Percentiles rank a stretch among this genome's conserved stretches.
phyloP scores from a whole-genome alignment of 78 protist genomes.

The Corallochytrium limacisporum region DNA sequence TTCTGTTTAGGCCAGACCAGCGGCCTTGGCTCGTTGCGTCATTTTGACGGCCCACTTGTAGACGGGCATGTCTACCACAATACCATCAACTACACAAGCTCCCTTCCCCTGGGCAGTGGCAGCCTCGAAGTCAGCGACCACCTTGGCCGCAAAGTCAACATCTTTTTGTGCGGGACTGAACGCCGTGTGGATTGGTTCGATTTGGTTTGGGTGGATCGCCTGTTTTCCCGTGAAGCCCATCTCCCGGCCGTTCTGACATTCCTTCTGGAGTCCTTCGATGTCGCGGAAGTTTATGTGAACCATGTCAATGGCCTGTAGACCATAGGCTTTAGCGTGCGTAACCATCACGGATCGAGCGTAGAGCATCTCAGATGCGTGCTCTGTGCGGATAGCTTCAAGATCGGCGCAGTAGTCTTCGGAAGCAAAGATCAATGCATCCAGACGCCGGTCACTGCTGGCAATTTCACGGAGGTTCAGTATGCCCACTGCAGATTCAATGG shows the following conservation, averaged over 20 bases:
- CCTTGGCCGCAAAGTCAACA: not conserved
- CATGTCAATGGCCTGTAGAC: conserved; percentile 4
- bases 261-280: not conserved
- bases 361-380: not conserved
- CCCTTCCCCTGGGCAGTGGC: too few species aligned
- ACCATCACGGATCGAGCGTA: not conserved
- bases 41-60: too few species aligned
- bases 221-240: conserved; percentile 8
- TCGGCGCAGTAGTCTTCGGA: conserved; percentile 8
- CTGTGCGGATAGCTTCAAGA: not conserved
- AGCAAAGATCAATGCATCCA: conserved; percentile 4
- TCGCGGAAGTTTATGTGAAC: not conserved
- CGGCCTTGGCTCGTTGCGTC: too few species aligned
- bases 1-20: too few species aligned
- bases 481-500: not conserved
- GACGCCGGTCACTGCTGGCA: not conserved
- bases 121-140: too few species aligned
- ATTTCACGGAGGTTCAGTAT: not conserved
- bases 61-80: too few species aligned
- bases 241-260: not conserved
- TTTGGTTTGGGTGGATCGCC: not conserved
- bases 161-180: not conserved
- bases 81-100: too few species aligned
- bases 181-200: not conserved
- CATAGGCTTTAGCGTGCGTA: not conserved